Base-by-base conservation (phyloP, 192 early-diverging fungal species). In the Diversispora eburnea region DNA sequence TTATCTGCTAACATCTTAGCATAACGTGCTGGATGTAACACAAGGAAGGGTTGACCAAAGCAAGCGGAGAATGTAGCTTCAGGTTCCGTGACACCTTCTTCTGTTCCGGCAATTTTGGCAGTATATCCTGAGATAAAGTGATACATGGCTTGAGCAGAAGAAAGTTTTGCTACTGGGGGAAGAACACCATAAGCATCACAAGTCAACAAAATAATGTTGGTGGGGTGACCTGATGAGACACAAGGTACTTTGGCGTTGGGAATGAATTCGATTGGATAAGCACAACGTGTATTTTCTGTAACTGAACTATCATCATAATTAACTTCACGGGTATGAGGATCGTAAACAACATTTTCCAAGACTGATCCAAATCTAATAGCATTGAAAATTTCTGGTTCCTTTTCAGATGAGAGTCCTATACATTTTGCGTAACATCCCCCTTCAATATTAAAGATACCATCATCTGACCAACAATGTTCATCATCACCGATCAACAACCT, bases 371-470 rank as follows among this genome's bases (percentile, higher is more conserved):
- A 97, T 48, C 89, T 88, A 79, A 99, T 97, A 54, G 97, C 97
- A 71, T 90, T 88, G 84, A 93, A 99, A 84, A 99, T 99, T 83
- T 97, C 97, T 70, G 97, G 97, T 79, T 99, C 97, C 88, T 97
- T 99, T 77, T 94, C 95, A 52, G 90, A 90, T 10, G 94, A 95
- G 51, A 99, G 85, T 75, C 96, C 94, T 75, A 99, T 94, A 76
- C 90, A 91, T 86, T 99, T 99, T 75, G 97, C 97, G 78, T 99
- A 99, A 86, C 97, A 99, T 45, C 97, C 97, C 72, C 97, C 97
- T 85, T 99, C 97, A 72, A 99, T 96, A 86, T 99, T 99, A 91
- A 99, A 99, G 67, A 97, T 84, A 75, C 95, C 95, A 55, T 88
- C 86, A 77, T 97, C 93, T n/a, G 91, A 93, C 97, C 97, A 99